Conservation (phyloP, 1,284 basidiomycete species). For the Sanguinoderma infundibulare region DNA sequence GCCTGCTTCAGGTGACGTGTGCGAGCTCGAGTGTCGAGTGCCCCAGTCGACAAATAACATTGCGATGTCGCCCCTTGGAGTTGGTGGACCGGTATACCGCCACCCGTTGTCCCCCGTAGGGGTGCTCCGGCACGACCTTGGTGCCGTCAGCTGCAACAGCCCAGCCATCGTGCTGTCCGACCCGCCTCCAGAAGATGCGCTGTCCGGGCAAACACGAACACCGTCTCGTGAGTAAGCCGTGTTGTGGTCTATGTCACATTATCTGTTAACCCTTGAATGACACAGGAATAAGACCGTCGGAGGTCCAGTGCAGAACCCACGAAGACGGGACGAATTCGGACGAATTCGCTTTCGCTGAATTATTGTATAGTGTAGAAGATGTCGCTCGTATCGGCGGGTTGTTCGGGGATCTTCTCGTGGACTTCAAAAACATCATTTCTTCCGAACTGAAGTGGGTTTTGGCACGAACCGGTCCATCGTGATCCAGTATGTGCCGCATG, state of each 20-base stretch:
- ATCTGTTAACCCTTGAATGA: neutral
- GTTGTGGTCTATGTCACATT: neutral
- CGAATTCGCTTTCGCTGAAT: too few species aligned
- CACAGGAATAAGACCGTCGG: too few species aligned
- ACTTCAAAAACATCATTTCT: conserved; percentile 68
- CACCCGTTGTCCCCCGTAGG: conserved; percentile 40
- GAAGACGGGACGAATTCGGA: conserved; percentile 69
- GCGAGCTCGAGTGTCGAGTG: conserved; percentile 38
- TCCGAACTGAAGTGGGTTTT: conserved; percentile 40
- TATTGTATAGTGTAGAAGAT: conserved; percentile 53
- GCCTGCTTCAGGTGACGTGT: too few species aligned
- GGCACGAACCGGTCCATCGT: conserved; percentile 51
- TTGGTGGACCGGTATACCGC: conserved; percentile 47
- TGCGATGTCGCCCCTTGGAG: conserved; percentile 41
- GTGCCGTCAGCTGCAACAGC: conserved; percentile 23
- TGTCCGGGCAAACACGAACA: conserved; percentile 70
- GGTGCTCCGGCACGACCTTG: conserved; percentile 42
- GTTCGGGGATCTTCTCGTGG: conserved; percentile 70
- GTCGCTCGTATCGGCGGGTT: conserved; percentile 70
- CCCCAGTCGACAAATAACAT: conserved; percentile 40
- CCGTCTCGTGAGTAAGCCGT: conserved; percentile 29
- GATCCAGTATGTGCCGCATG: conserved; percentile 56
- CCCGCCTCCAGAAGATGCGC: conserved; percentile 60
- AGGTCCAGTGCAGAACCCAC: conserved; percentile 25
- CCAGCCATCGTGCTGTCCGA: conserved; percentile 35